Evolutionary conservation across 2,329 filamentous ascomycete genomes (phyloP).

Genomic region (Pseudocercospora cruenta): DNA sequence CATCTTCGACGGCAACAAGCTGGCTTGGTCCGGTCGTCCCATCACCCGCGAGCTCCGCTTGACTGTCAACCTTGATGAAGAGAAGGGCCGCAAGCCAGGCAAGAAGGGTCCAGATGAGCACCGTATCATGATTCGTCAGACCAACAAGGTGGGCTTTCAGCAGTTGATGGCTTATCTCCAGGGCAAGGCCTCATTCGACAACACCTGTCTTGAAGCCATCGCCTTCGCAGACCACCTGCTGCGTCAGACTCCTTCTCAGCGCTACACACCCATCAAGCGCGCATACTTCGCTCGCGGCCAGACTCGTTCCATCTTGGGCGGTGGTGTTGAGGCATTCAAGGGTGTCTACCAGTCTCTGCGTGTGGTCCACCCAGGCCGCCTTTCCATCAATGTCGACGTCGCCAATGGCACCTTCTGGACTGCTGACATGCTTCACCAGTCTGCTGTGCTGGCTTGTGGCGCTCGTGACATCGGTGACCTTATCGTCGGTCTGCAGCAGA

Average conservation of each 20-base stretch:
- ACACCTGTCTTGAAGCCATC: slow-evolving; percentile 74
- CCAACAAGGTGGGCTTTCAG: slow-evolving; percentile 69
- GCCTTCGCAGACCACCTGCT: slow-evolving; percentile 91
- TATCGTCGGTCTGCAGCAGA: slow-evolving; percentile 20
- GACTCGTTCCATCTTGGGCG: slow-evolving; percentile 58
- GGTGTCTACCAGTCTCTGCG: slow-evolving; percentile 87
- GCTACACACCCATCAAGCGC: slow-evolving; percentile 73
- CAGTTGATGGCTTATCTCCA: slow-evolving; percentile 69
- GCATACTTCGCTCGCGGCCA: slow-evolving; percentile 72
- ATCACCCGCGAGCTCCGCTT: slow-evolving; percentile 46
- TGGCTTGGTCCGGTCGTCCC: slow-evolving; percentile 71
- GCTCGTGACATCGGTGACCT: slow-evolving; percentile 36
- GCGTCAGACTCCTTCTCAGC: slow-evolving; percentile 73
- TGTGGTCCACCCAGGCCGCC: slow-evolving; percentile 61
- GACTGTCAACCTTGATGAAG: slow-evolving; percentile 72
- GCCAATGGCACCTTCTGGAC: slow-evolving; percentile 90
- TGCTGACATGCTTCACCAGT: slow-evolving; percentile 41
- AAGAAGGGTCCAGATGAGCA: slow-evolving; percentile 45
- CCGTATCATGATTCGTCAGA: slow-evolving; percentile 64
- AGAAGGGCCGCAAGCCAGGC: slow-evolving; percentile 52
- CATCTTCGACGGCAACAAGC: slow-evolving; percentile 80
- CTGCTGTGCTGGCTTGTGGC: slow-evolving; percentile 40
- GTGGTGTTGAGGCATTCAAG: slow-evolving; percentile 76
- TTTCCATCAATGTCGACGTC: slow-evolving; percentile 87
- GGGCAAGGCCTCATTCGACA: slow-evolving; percentile 63